Evolutionary conservation across 1,284 basidiomycete genomes (phyloP), one percentile per base, ranked within the genome.

Genomic region (Sanguinoderma infundibulare): DNA sequence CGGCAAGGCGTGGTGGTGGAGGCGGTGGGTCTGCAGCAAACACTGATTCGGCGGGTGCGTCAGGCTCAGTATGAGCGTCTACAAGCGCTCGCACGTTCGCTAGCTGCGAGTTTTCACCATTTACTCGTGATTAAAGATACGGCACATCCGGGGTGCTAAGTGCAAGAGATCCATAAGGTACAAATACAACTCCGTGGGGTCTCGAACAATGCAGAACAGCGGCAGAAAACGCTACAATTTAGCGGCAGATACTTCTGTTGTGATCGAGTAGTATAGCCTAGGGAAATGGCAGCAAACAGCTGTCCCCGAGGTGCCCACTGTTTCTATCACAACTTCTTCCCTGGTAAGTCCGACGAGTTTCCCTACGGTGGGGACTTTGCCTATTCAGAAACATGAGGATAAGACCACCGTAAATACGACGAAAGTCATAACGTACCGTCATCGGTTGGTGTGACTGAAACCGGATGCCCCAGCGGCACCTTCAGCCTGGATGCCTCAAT

Each of bases 241-340:
- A 2, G 54, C 55, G 2, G 12, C 36, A 2, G 6, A 10, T 35
- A 26, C 26, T 5, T 49, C 62, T 6, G 61, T 42, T 35, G 64
- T 64, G 22, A 64, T 57, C 4, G 64, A 59, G 57, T 71, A 78
- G 44, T 70, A 68, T 10, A 77, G 61, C 30, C 74, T 64, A 2
- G 86, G 85, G 72, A 87, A 87, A 71, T 87, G 85, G 56, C 78
- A 81, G 36, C 77, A 75, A 36, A 85, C 67, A 9, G 44, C 20
- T 14, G 34, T 64, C 0, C 81, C 82, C 24, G 73, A 69, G 3
- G 74, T 64, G 1, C 78, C 81, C 49, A 74, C 61, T 0, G 81
- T 77, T 68, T 85, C 80, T 36, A 87, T 68, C 4, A 82, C 79
- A 20, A 80, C 72, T 63, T 87, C 83, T 63, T 84, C 80, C 30